Percentiles rank a stretch among this genome's conserved stretches.
Conservation (phyloP, 768 basidiomycete genomes). For the Cystofilobasidium bisporidii region DNA sequence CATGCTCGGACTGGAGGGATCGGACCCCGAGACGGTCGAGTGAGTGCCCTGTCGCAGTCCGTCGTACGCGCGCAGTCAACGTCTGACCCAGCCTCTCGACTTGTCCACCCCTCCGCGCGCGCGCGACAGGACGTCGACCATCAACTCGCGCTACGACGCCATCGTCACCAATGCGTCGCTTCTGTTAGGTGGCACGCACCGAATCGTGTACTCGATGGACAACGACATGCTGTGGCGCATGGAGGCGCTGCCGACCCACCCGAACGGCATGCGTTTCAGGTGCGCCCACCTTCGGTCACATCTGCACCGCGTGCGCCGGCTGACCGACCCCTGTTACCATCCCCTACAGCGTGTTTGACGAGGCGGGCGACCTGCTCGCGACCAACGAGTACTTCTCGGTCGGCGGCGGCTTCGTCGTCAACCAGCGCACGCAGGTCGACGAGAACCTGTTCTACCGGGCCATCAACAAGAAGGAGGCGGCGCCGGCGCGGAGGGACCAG, state of each 20-base stretch:
- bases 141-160: constrained; percentile 35
- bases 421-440: constrained; percentile 88
- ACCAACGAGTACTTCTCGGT: constrained; percentile 79
- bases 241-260: constrained; percentile 35
- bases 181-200: constrained; percentile 58
- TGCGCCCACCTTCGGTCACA: constrained; percentile 31
- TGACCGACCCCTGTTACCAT: background rate
- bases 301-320: background rate
- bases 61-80: too few species aligned
- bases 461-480: constrained; percentile 70
- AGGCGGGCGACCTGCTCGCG: constrained; percentile 66
- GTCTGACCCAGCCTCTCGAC: background rate
- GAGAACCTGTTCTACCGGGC: constrained; percentile 94
- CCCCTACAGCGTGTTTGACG: background rate
- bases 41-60: constrained; percentile 14
- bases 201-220: constrained; percentile 69
- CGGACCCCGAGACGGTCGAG: constrained; percentile 85
- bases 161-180: constrained; percentile 60
- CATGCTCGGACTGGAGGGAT: constrained; percentile 39
- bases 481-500: constrained; percentile 54
- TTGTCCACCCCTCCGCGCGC: too few species aligned
- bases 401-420: constrained; percentile 56
- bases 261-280: constrained; percentile 82
- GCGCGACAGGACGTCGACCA: constrained; percentile 11
- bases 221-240: constrained; percentile 57